Evolutionary conservation across 1,284 basidiomycete genomes (phyloP), one percentile per base, ranked within the genome.

Genomic region (Testicularia cyperi): DNA sequence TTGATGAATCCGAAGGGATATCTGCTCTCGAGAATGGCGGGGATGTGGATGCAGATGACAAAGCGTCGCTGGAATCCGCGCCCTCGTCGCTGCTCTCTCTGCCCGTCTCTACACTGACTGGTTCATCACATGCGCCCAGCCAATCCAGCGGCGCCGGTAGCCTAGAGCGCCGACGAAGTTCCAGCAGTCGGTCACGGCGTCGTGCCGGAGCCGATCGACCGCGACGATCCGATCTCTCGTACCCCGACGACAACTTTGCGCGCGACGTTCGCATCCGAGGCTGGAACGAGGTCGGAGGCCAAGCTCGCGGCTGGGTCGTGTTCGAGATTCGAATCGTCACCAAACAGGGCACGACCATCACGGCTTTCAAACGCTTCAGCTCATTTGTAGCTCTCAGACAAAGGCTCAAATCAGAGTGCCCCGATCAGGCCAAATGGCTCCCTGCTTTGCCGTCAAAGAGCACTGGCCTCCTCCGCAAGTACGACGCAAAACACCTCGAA

Each of bases 261-360:
- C 37, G 63, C 30, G 63, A 69, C 16, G 60, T 70, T 2, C 37
- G 47, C 1, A 62, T 74, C 16, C 52, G 68, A 1, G 67, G 69
- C 9, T 74, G 70, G 68, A 69, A 47, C 28, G 44, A 61, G 16
- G 58, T 74, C 15, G 72, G 72, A 27, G 44, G 47, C 0, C 51
- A 54, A 26, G 60, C 57, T 2, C 47, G 67, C 13, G 72, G 72
- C 2, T 74, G 60, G 61, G 65, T 73, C 15, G 66, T 67, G 10
- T 74, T 57, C 28, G 67, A 71, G 15, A 48, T 74, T 6, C 38
- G 46, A 8, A 48, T 74, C 26, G 38, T 51, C 19, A 64, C 67
- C 14, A 51, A 45, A 12, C 65, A 60, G 38, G 65, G 63, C 12
- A 63, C 62, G 0, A 38, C 39, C 20, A 70, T 70, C 2, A 36